A percentile compares a stretch with the other conserved stretches of the same genome.
Evolutionary conservation across 345 rosid genomes (phyloP).

Genomic region (Laguncularia racemosa): DNA sequence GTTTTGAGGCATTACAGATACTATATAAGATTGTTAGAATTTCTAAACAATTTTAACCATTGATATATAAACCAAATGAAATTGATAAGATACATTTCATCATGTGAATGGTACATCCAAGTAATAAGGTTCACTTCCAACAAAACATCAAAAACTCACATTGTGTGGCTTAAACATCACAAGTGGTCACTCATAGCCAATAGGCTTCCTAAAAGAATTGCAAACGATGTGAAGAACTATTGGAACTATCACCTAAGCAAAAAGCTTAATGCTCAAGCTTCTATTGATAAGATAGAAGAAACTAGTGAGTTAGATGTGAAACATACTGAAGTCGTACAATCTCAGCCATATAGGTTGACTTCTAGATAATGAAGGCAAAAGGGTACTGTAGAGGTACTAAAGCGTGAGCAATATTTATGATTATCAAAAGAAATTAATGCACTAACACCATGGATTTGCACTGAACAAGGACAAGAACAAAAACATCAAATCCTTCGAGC

Average conservation of each 20-base stretch:
- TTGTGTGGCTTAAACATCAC: background rate
- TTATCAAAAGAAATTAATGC: background rate
- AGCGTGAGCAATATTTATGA: background rate
- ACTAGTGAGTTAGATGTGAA: background rate
- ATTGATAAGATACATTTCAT: too few relatives aligned
- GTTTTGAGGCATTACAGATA: too few relatives aligned
- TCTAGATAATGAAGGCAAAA: background rate
- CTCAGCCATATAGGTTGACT: background rate
- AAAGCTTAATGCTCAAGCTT: slow-evolving; percentile 11
- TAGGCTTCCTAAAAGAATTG: slow-evolving; percentile 28
- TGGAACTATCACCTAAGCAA: slow-evolving; percentile 35
- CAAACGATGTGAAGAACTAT: slow-evolving; percentile 28
- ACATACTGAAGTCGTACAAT: too few relatives aligned
- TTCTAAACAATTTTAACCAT: too few relatives aligned
- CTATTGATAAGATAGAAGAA: background rate
- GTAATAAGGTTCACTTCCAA: too few relatives aligned
- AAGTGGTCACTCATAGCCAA: slow-evolving; percentile 33
- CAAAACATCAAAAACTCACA: too few relatives aligned
- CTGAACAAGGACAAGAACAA: background rate
- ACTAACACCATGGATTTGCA: background rate
- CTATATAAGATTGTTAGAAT: too few relatives aligned
- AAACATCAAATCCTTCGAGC: too few relatives aligned
- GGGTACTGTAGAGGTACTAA: slow-evolving; percentile 2
- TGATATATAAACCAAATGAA: too few relatives aligned
- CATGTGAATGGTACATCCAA: too few relatives aligned